A percentile compares a stretch with the other conserved stretches of the same genome.
Evolutionary conservation across 2,329 filamentous ascomycete species (phyloP).

Genomic region (Neopestalotiopsis clavispora): DNA sequence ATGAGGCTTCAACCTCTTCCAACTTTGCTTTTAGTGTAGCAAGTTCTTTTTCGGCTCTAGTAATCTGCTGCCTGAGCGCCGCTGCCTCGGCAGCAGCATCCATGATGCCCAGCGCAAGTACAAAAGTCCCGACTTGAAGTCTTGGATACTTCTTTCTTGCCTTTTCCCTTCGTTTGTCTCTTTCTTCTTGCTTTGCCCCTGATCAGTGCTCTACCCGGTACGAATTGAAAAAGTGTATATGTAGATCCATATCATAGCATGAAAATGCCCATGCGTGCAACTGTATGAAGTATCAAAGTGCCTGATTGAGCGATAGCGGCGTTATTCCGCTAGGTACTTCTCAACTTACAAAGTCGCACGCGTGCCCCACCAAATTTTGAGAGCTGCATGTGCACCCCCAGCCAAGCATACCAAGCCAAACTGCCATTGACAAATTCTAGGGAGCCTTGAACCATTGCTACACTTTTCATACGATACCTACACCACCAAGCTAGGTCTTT

Average conservation of each 20-base stretch:
- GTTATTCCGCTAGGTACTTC: background rate
- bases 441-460: too few species aligned
- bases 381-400: constrained; percentile 1
- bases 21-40: constrained; percentile 50
- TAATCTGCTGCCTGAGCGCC: constrained; percentile 52
- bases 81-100: constrained; percentile 38
- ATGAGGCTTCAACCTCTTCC: constrained; percentile 39
- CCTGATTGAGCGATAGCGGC: constrained; percentile 6
- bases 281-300: background rate
- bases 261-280: background rate
- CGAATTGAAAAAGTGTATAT: too few species aligned
- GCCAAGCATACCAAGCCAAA: too few species aligned
- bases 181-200: too few species aligned
- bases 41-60: constrained; percentile 53
- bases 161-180: too few species aligned
- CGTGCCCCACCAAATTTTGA: constrained; percentile 7
- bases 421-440: too few species aligned
- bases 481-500: too few species aligned
- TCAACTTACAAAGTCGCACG: background rate
- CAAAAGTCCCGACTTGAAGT: background rate
- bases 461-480: too few species aligned
- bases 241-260: background rate
- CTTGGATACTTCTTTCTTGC: too few species aligned
- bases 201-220: too few species aligned
- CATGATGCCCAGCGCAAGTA: constrained; percentile 35